Percentiles rank a stretch among this genome's conserved stretches.
Evolutionary conservation across 805 yeast species (phyloP).

Genomic region (Lachancea lanzarotensis): DNA sequence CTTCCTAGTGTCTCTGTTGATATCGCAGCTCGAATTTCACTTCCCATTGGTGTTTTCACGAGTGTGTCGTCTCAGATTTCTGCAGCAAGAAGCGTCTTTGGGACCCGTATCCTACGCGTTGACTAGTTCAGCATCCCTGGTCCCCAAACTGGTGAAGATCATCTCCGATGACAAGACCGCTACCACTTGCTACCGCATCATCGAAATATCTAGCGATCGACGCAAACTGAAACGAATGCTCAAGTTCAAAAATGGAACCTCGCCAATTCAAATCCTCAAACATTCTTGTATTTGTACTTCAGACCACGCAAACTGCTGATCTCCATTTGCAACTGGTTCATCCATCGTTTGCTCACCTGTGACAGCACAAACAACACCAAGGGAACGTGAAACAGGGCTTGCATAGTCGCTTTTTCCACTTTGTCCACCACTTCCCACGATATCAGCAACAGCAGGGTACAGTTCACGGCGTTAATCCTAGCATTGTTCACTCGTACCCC

Average conservation of each 20-base stretch:
- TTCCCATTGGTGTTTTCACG: conserved; percentile 32
- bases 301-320: conserved; percentile 18
- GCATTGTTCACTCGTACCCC: conserved; percentile 17
- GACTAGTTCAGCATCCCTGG: conserved; percentile 18
- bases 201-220: conserved; percentile 4
- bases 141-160: conserved; percentile 19
- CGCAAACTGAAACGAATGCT: conserved; percentile 3
- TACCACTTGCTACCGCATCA: conserved; percentile 19
- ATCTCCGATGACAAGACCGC: conserved; percentile 18
- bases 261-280: conserved; percentile 10
- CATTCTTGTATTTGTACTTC: conserved; percentile 31
- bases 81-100: conserved; percentile 17
- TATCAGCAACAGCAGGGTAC: conserved; percentile 22
- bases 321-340: conserved; percentile 19
- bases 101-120: conserved; percentile 27
- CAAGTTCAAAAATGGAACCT: conserved; percentile 3
- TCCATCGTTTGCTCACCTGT: conserved; percentile 18
- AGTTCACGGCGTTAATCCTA: conserved; percentile 18
- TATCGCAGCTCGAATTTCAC: conserved; percentile 32
- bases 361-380: conserved; percentile 19
- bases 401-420: conserved; percentile 11
- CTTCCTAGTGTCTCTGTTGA: conserved; percentile 23
- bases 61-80: conserved; percentile 18
- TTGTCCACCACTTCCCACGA: conserved; percentile 22
- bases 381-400: conserved; percentile 21